phyloP scores from a whole-genome alignment of 805 yeast species.

The Saccharomycopsis guyanensis region DNA sequence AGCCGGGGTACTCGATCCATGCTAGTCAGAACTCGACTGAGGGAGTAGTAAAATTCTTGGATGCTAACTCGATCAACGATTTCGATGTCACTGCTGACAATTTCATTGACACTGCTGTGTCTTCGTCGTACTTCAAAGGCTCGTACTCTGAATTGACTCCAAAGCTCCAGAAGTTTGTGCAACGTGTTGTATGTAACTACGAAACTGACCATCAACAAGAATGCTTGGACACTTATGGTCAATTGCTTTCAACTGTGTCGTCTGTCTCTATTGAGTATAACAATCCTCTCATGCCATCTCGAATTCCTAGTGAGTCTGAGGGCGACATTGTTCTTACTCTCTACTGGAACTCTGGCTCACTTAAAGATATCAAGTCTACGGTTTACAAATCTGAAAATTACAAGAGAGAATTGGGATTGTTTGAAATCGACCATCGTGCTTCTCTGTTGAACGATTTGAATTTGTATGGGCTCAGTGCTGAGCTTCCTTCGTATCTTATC shows the following conservation, averaged over 20 bases:
- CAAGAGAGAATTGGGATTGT: constrained; percentile 18
- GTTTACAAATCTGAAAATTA: not conserved
- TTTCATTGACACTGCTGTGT: constrained; percentile 11
- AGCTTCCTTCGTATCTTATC: constrained; percentile 10
- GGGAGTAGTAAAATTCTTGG: not conserved
- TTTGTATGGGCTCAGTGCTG: constrained; percentile 18
- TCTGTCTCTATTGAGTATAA: constrained; percentile 17
- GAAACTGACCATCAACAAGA: constrained; percentile 2
- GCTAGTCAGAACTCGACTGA: not conserved
- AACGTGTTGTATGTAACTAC: constrained; percentile 1
- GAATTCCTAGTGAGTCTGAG: not conserved
- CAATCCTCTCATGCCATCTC: constrained; percentile 2
- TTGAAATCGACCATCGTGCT: constrained; percentile 13
- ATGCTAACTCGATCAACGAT: constrained; percentile 8
- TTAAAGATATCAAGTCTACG: constrained; percentile 6
- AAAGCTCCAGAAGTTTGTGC: constrained; percentile 1
- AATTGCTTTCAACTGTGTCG: constrained; percentile 5
- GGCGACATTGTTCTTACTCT: constrained; percentile 9
- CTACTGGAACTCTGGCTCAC: constrained; percentile 15
- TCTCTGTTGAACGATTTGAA: constrained; percentile 17
- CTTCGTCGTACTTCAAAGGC: constrained; percentile 6
- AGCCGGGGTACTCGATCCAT: constrained; percentile 19
- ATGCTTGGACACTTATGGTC: constrained; percentile 9
- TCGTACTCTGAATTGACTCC: constrained; percentile 1
- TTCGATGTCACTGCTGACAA: constrained; percentile 1